Evolutionary conservation across 352 stramenopile genomes (phyloP), one percentile per base, ranked within the genome.

Genomic region (Pelagophyceae sp.): DNA sequence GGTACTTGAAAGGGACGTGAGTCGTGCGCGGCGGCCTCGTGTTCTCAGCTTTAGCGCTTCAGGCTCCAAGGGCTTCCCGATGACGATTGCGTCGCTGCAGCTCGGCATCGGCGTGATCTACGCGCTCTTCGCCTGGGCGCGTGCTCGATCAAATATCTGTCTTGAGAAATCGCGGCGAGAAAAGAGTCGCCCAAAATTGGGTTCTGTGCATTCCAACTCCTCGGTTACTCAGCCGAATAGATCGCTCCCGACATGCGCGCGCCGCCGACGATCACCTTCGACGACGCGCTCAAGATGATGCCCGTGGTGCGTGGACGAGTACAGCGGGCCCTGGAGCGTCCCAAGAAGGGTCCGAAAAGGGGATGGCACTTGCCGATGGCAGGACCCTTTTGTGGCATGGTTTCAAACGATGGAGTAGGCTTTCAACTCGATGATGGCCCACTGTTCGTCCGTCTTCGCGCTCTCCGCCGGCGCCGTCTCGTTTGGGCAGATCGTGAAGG

Each of bases 401-500:
- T n/a, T n/a, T n/a, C n/a, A n/a, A n/a, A n/a, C n/a, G n/a, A n/a
- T n/a, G n/a, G n/a, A n/a, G n/a, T n/a, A n/a, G n/a, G n/a, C 85
- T 20, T 89, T 92, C 72, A 90, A 85, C 82, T 88, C 87, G 79
- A 88, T 88, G 81, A 86, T 85, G 72, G 87, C 87, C 40, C 87
- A 92, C 82, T 85, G 80, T 74, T 86, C 87, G 3, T 89, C 84
- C 60, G 87, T 92, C 11, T 92, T 92, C 76, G 84, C 86, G 45
- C 85, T 92, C 71, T 84, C 80, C 31, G 87, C 87, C 64, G 87
- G 87, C 38, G 85, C 86, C 50, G 87, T 92, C 0, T 86, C 79
- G 40, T 92, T 92, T 74, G 87, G 85, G 35, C 87, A 92, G 61
- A 92, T 92, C 82, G 87, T 92, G 75, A 92, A 92, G 82, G 85